Percentiles rank a stretch among this genome's conserved stretches.
Conservation (phyloP, 202 grass and related monocot genomes). For the Bolboschoenoplectus hybrid region DNA sequence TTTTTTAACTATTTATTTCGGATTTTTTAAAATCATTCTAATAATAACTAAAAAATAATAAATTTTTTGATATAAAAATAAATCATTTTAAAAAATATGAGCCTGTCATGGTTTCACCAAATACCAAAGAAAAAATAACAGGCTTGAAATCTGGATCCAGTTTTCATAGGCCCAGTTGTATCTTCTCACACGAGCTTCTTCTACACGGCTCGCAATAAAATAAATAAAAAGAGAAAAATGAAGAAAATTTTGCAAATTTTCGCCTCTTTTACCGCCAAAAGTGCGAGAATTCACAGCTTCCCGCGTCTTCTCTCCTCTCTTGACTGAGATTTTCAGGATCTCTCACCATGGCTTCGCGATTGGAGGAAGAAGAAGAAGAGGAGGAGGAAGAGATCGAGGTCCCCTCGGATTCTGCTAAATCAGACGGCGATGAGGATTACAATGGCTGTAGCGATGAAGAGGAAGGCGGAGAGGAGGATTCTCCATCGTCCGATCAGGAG, state of each 20-base stretch:
- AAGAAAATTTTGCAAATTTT: background rate
- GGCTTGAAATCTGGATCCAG: background rate
- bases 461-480: conserved; percentile 39
- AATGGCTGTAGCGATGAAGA: conserved; percentile 14
- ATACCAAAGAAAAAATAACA: no score
- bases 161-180: background rate
- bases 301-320: background rate
- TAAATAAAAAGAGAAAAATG: background rate
- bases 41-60: no score
- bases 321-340: conserved; percentile 30
- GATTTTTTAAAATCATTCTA: no score
- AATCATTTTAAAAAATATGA: no score
- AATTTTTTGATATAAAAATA: no score
- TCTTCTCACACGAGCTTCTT: background rate
- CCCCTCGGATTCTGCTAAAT: conserved; percentile 50
- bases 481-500: conserved; percentile 47
- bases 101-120: background rate
- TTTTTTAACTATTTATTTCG: no score
- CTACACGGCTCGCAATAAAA: background rate
- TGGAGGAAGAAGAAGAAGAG: conserved; percentile 43
- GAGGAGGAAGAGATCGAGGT: conserved; percentile 50
- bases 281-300: background rate
- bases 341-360: conserved; percentile 43
- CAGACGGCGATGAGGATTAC: conserved; percentile 39
- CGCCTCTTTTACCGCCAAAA: background rate